phyloP scores from a whole-genome alignment of 306 rosid species.

The Fragaria vesca region DNA sequence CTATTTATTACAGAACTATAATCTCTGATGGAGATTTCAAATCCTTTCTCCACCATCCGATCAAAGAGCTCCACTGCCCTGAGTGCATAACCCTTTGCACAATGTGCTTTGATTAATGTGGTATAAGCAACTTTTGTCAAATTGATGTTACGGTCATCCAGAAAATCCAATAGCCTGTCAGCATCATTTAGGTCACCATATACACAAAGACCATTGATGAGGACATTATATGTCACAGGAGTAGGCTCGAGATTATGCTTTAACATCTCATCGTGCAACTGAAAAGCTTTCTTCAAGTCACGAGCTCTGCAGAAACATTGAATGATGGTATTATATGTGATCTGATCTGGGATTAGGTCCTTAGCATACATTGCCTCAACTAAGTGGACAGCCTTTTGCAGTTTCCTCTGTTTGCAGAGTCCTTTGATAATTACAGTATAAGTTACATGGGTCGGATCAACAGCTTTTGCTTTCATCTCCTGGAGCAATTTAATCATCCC shows the following conservation, averaged over 20 bases:
- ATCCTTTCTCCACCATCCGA: conserved; percentile 40
- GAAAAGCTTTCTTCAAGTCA: conserved; percentile 42
- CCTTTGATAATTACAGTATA: conserved; percentile 49
- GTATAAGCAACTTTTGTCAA: conserved; percentile 46
- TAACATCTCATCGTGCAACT: conserved; percentile 47
- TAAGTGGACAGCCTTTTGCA: conserved; percentile 37
- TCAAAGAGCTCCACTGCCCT: conserved; percentile 39
- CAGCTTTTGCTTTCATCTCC: conserved; percentile 43
- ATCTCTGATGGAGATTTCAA: conserved; percentile 43
- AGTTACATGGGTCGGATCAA: conserved; percentile 44
- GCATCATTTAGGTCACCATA: conserved; percentile 49
- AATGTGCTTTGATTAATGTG: conserved; percentile 49
- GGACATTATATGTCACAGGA: conserved; percentile 46
- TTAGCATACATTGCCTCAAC: conserved; percentile 34
- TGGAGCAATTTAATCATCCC: conserved; percentile 30
- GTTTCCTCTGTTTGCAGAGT: conserved; percentile 41
- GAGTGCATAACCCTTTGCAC: conserved; percentile 45
- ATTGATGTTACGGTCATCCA: conserved; percentile 25
- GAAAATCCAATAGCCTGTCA: conserved; percentile 40
- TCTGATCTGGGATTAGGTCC: conserved; percentile 47
- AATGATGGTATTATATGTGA: conserved; percentile 46
- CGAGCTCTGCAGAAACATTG: conserved; percentile 45
- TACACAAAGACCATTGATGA: conserved; percentile 51
- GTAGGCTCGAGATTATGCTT: conserved; percentile 45
- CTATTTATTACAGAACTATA: conserved; percentile 52